A percentile compares a stretch with the other conserved stretches of the same genome.
Evolutionary conservation across 169 alveolate genomes (phyloP).

Genomic region (Theileria luwenshuni): DNA sequence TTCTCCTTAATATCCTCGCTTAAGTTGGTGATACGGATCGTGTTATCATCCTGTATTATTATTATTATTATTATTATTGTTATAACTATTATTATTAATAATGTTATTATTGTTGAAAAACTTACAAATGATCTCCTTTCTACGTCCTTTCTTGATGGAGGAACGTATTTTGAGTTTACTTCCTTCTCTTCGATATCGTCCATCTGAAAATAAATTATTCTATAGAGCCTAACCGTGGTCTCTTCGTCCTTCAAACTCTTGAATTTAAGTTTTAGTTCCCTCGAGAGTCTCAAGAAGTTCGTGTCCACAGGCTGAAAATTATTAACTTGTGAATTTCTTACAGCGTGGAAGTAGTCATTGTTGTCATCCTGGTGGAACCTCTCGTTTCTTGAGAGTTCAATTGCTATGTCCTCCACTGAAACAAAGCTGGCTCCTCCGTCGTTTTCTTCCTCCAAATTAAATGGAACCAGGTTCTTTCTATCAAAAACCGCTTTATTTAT

Average conservation of each 20-base stretch:
- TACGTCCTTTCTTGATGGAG: slow-evolving; percentile 60
- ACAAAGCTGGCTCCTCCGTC: slow-evolving; percentile 48
- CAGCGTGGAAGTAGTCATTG: slow-evolving; percentile 67
- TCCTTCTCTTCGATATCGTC: slow-evolving; percentile 39
- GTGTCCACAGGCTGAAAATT: slow-evolving; percentile 68
- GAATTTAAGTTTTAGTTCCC: slow-evolving; percentile 74
- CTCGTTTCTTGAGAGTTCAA: slow-evolving; percentile 66
- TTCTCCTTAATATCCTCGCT: slow-evolving; percentile 87
- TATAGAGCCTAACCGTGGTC: slow-evolving; percentile 26
- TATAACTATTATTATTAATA: too few species aligned
- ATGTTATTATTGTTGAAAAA: slow-evolving; percentile 28
- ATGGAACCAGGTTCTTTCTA: slow-evolving; percentile 66
- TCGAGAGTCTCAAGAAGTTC: slow-evolving; percentile 70
- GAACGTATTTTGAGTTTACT: slow-evolving; percentile 47
- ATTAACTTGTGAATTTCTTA: slow-evolving; percentile 24
- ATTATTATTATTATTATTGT: too few species aligned
- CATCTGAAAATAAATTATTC: background rate
- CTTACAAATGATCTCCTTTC: slow-evolving; percentile 42
- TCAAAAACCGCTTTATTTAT: slow-evolving; percentile 70
- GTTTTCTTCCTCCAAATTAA: slow-evolving; percentile 64
- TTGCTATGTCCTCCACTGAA: slow-evolving; percentile 71
- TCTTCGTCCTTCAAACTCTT: slow-evolving; percentile 75
- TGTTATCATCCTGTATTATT: slow-evolving; percentile 81
- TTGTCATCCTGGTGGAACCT: slow-evolving; percentile 60
- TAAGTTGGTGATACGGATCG: slow-evolving; percentile 87